Conservation (phyloP, 2,329 filamentous ascomycete species). For the Aspergillus tanneri region DNA sequence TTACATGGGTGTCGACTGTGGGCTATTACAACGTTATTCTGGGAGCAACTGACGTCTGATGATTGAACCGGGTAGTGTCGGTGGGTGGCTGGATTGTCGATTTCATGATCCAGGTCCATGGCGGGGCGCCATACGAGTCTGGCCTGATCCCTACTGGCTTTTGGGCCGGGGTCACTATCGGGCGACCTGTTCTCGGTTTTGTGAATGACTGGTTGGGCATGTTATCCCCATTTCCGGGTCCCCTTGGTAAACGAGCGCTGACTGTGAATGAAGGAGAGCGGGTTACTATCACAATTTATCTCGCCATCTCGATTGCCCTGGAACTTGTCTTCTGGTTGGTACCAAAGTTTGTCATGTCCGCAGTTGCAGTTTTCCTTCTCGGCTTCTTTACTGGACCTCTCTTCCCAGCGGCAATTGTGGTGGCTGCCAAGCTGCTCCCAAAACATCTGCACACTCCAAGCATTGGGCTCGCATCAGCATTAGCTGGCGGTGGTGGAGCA, state of each 20-base stretch:
- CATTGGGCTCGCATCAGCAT: conserved; percentile 70
- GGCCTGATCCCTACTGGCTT: conserved; percentile 71
- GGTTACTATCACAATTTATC: conserved; percentile 58
- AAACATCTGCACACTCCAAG: conserved; percentile 66
- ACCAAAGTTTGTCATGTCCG: conserved; percentile 66
- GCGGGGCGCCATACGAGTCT: conserved; percentile 62
- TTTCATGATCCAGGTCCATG: conserved; percentile 71
- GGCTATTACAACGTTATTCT: background rate
- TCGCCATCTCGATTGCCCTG: conserved; percentile 59
- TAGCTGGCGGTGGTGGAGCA: conserved; percentile 68
- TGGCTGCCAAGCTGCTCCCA: conserved; percentile 67
- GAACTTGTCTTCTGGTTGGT: conserved; percentile 75
- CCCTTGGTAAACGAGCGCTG: conserved; percentile 5
- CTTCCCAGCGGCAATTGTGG: conserved; percentile 68
- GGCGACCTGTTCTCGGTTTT: conserved; percentile 67
- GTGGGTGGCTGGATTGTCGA: conserved; percentile 67
- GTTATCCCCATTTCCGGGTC: conserved; percentile 60
- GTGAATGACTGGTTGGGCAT: conserved; percentile 59
- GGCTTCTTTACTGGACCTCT: conserved; percentile 74
- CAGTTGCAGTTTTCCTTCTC: conserved; percentile 45
- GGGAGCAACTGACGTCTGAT: background rate
- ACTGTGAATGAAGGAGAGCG: conserved; percentile 62
- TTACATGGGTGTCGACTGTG: conserved; percentile 72
- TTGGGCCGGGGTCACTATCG: conserved; percentile 73
- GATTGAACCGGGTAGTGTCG: conserved; percentile 3